Conservation (phyloP, 805 yeast species). For the Candida ortonii region DNA sequence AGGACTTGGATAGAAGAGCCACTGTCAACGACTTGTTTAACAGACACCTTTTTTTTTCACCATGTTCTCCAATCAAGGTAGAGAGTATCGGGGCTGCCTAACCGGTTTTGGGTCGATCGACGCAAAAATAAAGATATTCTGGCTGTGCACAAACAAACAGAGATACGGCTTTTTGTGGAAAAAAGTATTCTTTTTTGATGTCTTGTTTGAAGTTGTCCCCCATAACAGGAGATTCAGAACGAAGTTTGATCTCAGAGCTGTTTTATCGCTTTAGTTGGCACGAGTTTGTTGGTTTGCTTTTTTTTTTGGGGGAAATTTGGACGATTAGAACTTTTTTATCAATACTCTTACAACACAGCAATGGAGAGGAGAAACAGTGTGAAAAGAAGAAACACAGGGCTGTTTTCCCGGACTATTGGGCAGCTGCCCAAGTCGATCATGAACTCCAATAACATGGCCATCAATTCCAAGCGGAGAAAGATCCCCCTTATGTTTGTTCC, state of each 20-base stretch:
- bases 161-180: too few relatives aligned
- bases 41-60: constrained; percentile 3
- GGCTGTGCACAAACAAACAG: too few relatives aligned
- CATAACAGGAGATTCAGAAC: too few relatives aligned
- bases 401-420: constrained; percentile 25
- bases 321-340: too few relatives aligned
- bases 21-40: background rate
- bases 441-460: constrained; percentile 27
- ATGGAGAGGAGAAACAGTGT: constrained; percentile 21
- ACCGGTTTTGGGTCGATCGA: constrained; percentile 6
- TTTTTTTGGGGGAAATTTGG: too few relatives aligned
- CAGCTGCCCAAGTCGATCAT: constrained; percentile 26
- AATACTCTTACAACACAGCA: too few relatives aligned
- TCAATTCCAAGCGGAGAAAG: constrained; percentile 34
- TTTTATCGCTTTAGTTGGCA: too few relatives aligned
- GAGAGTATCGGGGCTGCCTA: constrained; percentile 11
- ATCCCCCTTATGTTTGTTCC: constrained; percentile 36
- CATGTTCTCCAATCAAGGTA: constrained; percentile 20
- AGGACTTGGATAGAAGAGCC: constrained; percentile 1
- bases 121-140: too few relatives aligned
- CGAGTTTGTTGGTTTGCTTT: too few relatives aligned
- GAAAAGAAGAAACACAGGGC: constrained; percentile 23
- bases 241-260: too few relatives aligned
- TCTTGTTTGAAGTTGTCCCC: too few relatives aligned
- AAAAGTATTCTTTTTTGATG: too few relatives aligned